Evolutionary conservation across 805 yeast species (phyloP).

Genomic region (Lachancea fermentati): DNA sequence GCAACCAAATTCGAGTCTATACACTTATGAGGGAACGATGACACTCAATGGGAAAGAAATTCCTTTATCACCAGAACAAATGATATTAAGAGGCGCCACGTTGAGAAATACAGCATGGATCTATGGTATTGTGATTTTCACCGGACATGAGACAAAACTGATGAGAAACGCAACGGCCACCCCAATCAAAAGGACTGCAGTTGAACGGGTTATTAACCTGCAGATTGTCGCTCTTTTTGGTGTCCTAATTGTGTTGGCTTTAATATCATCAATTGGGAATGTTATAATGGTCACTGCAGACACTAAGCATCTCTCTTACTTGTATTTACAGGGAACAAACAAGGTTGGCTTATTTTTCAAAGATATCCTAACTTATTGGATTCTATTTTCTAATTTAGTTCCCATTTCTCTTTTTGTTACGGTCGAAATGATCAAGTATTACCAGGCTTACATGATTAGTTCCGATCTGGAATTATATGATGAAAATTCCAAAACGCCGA

Average conservation of each 20-base stretch:
- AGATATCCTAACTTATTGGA: conserved; percentile 92
- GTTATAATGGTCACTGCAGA: conserved; percentile 62
- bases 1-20: conserved; percentile 88
- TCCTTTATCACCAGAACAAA: conserved; percentile 84
- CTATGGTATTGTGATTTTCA: conserved; percentile 86
- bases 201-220: conserved; percentile 87
- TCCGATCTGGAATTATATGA: conserved; percentile 93
- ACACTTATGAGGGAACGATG: conserved; percentile 88
- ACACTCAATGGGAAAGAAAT: conserved; percentile 51
- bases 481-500: conserved; percentile 84
- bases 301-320: conserved; percentile 50
- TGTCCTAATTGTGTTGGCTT: conserved; percentile 64
- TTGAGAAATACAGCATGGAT: conserved; percentile 93
- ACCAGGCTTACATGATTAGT: conserved; percentile 90
- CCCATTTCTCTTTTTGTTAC: conserved; percentile 96
- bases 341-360: conserved; percentile 70
- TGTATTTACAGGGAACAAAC: conserved; percentile 63
- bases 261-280: conserved; percentile 84
- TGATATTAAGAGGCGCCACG: conserved; percentile 92
- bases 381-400: conserved; percentile 91
- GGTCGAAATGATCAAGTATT: conserved; percentile 90
- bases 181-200: conserved; percentile 95
- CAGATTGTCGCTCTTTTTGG: conserved; percentile 87
- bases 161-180: conserved; percentile 99
- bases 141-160: conserved; percentile 96